Evolutionary conservation across 1,284 basidiomycete species (phyloP).

Genomic region (Tilletia setariae): DNA sequence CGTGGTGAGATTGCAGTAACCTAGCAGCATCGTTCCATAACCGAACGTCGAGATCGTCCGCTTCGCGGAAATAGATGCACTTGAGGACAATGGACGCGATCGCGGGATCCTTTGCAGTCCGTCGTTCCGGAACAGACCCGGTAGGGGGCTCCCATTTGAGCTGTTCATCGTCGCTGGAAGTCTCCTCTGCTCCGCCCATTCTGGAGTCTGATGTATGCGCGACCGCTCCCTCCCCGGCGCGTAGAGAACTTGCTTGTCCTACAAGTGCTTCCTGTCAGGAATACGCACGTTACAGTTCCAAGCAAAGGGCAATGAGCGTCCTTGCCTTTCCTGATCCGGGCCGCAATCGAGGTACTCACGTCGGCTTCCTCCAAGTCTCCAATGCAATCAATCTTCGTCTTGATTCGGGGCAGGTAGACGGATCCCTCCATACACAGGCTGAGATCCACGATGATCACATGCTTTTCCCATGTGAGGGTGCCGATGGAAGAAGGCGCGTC

Average conservation of each 20-base stretch:
- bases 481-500: neutral
- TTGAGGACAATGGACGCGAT: neutral
- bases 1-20: neutral
- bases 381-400: conserved; percentile 12
- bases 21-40: neutral
- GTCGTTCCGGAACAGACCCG: neutral
- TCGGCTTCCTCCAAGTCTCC: neutral
- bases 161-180: too few species aligned
- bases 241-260: neutral
- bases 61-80: conserved; percentile 1
- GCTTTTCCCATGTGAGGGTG: neutral
- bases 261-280: neutral
- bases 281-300: neutral
- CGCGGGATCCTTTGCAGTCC: neutral
- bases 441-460: neutral
- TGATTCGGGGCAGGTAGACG: neutral
- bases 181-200: neutral
- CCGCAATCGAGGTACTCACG: neutral
- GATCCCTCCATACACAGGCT: conserved; percentile 9
- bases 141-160: neutral
- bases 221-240: neutral
- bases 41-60: conserved; percentile 5
- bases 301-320: neutral
- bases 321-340: neutral
- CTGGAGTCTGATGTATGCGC: neutral